Base-by-base conservation (phyloP, 176 grass and related monocot genomes). In the Oryza australiensis region DNA sequence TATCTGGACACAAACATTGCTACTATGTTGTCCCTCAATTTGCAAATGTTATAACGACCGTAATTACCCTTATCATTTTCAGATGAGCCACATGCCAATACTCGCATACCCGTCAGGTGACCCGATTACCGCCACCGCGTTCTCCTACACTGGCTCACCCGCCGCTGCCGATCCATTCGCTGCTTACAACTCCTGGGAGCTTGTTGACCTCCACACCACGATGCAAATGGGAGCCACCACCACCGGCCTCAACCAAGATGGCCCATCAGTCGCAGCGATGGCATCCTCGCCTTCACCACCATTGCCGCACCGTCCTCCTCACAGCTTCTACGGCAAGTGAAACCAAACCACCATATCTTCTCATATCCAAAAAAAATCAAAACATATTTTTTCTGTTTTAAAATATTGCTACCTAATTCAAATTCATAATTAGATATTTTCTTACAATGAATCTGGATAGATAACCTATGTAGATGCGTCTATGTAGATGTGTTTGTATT, bases 181-280 rank as follows among this genome's bases (percentile, higher is more conserved):
- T 10, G 29, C 9, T 35, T 76, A 76, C 84, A n/a, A 42, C 26
- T 81, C 62, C 14, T 81, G 84, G 84, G 84, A 81, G 28, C 63
- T 68, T 5, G 72, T 68, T 5, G 72, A 87, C 64, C 85, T 87
- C 20, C 85, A 81, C 22, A 86, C 77, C 34, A 5, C 75, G 3
- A 49, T 82, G 26, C 28, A 30, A 18, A 78, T 64, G 37, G 53
- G 34, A 20, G 51, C 51, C 22, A 0, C 12, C 1, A 0, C 9
- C 6, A 23, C 16, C 16, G n/a, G 20, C 20, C 57, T 33, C 3
- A 27, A 5, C 55, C 83, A 79, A 12, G 55, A 27, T 2, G 16
- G 30, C 1, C 8, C 12, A n/a, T n/a, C n/a, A 5, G 26, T 7
- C 10, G 0, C 70, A 20, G 2, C 60, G 2, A 9, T 37, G 28